Conservation (phyloP, 1,284 basidiomycete genomes). For the Leccinum huronense region DNA sequence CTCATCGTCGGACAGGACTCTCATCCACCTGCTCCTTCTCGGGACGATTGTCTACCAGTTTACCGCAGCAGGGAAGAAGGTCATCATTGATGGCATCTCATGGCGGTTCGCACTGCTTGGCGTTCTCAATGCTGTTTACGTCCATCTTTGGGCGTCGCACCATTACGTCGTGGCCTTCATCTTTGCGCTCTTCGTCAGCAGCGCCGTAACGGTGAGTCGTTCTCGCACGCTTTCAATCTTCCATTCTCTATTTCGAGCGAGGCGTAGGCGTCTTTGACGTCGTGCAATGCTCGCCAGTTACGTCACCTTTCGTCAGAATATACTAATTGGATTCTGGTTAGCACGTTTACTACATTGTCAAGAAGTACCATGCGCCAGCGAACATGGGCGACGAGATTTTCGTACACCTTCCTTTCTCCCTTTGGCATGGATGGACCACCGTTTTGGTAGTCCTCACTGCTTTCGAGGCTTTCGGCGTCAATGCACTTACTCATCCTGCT, state of each 20-base stretch:
- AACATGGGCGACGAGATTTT: conserved; percentile 73
- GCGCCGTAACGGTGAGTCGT: conserved; percentile 63
- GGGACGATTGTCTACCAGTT: conserved; percentile 91
- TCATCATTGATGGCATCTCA: conserved; percentile 81
- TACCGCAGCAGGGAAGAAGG: conserved; percentile 73
- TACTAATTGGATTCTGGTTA: conserved; percentile 28
- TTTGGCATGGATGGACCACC: conserved; percentile 95
- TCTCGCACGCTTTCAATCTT: conserved; percentile 5
- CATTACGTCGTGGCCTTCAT: conserved; percentile 83
- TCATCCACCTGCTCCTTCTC: conserved; percentile 85
- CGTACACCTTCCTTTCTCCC: conserved; percentile 84
- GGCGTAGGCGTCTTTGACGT: conserved; percentile 9
- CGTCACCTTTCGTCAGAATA: conserved; percentile 5
- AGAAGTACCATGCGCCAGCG: conserved; percentile 74
- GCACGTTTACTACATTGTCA: conserved; percentile 92
- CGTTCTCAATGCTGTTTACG: conserved; percentile 82
- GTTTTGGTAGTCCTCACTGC: conserved; percentile 85
- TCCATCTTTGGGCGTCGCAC: conserved; percentile 72
- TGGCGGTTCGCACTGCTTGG: conserved; percentile 90
- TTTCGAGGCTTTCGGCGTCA: conserved; percentile 89
- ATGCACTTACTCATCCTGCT: conserved; percentile 62
- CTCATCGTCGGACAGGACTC: conserved; percentile 49
- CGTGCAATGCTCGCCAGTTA: conserved; percentile 2
- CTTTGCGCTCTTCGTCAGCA: conserved; percentile 81
- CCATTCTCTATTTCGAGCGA: conserved; percentile 16